Conservation (phyloP, 768 basidiomycete species). For the Naganishia randhawae region DNA sequence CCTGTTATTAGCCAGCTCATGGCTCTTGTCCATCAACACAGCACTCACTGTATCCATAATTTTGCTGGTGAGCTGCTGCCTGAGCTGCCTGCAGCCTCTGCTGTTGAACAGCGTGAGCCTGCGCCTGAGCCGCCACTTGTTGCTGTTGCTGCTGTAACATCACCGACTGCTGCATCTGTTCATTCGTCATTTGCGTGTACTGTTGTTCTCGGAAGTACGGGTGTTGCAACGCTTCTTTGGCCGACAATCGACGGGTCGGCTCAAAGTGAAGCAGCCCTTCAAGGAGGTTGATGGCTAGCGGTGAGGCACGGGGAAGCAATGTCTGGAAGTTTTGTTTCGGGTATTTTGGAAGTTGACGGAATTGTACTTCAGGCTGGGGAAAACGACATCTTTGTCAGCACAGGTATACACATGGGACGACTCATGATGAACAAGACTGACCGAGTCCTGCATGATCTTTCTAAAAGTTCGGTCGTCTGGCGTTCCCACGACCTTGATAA, state of each 20-base stretch:
- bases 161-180: conserved; percentile 31
- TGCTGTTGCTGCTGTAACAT: conserved; percentile 35
- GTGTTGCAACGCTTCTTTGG: conserved; percentile 83
- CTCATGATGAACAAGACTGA: conserved; percentile 52
- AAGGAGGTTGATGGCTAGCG: conserved; percentile 77
- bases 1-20: background rate
- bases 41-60: conserved; percentile 36
- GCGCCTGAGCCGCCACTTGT: conserved; percentile 33
- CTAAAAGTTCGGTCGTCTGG: conserved; percentile 81
- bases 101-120: background rate
- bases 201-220: conserved; percentile 65
- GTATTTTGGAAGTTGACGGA: conserved; percentile 78
- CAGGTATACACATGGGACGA: background rate
- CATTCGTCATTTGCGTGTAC: conserved; percentile 32
- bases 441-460: conserved; percentile 85
- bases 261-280: conserved; percentile 95
- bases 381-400: background rate
- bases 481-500: conserved; percentile 94
- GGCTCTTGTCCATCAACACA: background rate
- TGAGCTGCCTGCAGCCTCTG: conserved; percentile 5
- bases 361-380: conserved; percentile 70
- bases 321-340: conserved; percentile 48
- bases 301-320: conserved; percentile 46
- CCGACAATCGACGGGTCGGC: conserved; percentile 83
- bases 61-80: conserved; percentile 19